A percentile compares a stretch with the other conserved stretches of the same genome.
These are phyloP conservation scores for Coniochaeta prunicola DNA, from an alignment of 2,329 filamentous ascomycete genomes.

Conservation along the genomic window DNA sequence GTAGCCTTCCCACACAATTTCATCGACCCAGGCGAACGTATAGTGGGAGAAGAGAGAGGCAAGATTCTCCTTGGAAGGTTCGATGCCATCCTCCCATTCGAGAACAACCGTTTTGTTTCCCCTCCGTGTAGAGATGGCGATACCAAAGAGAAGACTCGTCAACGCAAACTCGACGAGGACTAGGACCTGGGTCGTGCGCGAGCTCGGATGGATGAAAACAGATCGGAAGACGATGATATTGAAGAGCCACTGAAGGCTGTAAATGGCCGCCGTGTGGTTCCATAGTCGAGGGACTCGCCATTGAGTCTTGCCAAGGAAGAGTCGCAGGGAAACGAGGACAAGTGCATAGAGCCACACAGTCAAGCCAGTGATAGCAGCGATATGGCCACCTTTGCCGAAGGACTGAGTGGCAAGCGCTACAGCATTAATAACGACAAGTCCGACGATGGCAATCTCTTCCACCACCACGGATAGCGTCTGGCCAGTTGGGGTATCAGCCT, in stretches of 20 bases:
- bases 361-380: constrained; percentile 60
- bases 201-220: constrained; percentile 68
- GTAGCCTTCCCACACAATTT: constrained; percentile 84
- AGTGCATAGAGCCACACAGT: constrained; percentile 76
- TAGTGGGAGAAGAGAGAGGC: constrained; percentile 83
- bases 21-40: constrained; percentile 86
- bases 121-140: constrained; percentile 77
- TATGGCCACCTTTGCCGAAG: constrained; percentile 52
- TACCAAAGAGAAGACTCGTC: constrained; percentile 63
- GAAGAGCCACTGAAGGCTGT: constrained; percentile 76
- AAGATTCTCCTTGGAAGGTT: constrained; percentile 78
- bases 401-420: constrained; percentile 53
- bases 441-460: constrained; percentile 69
- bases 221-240: constrained; percentile 75
- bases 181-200: constrained; percentile 54
- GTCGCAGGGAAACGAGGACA: constrained; percentile 62
- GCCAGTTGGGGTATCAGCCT: constrained; percentile 68
- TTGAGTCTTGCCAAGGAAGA: constrained; percentile 58
- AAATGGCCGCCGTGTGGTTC: constrained; percentile 87
- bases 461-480: constrained; percentile 63
- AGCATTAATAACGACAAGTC: constrained; percentile 62
- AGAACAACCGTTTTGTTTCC: constrained; percentile 85
- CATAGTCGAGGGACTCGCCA: constrained; percentile 69
- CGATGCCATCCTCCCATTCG: constrained; percentile 82
- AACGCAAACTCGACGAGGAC: constrained; percentile 69